Percentiles rank a stretch among this genome's conserved stretches.
Evolutionary conservation across 2,329 filamentous ascomycete genomes (phyloP).

Genomic region (Alternaria triticimaculans): DNA sequence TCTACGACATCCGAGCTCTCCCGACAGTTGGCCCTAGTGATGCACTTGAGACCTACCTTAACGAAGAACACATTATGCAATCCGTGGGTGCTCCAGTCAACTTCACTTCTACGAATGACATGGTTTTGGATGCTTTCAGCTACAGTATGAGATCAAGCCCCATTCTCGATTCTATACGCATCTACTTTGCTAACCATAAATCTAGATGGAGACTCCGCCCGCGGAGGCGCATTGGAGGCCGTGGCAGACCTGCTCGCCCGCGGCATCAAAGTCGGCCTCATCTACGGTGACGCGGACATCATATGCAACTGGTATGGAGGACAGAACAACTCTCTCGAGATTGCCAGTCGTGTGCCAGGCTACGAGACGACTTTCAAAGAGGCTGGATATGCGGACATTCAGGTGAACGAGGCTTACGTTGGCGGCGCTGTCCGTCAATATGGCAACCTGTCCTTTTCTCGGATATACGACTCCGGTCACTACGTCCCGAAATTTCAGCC

Average conservation of each 20-base stretch:
- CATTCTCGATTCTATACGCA: too few relatives aligned
- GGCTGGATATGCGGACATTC: constrained; percentile 75
- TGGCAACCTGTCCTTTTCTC: constrained; percentile 66
- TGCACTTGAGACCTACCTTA: constrained; percentile 60
- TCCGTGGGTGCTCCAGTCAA: constrained; percentile 60
- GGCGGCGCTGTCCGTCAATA: constrained; percentile 77
- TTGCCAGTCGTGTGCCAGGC: constrained; percentile 51
- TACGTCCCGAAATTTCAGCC: constrained; percentile 53
- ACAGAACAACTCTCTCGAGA: constrained; percentile 69
- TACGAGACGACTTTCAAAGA: constrained; percentile 64
- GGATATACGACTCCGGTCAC: constrained; percentile 61
- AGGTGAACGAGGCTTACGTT: constrained; percentile 70
- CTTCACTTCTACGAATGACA: constrained; percentile 53
- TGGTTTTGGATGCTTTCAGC: constrained; percentile 52
- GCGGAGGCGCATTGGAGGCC: constrained; percentile 49
- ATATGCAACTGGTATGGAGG: constrained; percentile 72
- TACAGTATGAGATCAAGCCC: constrained; percentile 19
- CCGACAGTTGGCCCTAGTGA: constrained; percentile 46
- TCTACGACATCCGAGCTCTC: constrained; percentile 56
- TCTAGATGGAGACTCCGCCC: constrained; percentile 54
- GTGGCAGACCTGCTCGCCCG: constrained; percentile 51
- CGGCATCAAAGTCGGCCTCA: constrained; percentile 66
- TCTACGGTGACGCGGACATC: constrained; percentile 70
- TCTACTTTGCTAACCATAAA: constrained; percentile 10
- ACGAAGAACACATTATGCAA: constrained; percentile 54